Evolutionary conservation across 441 rosid species (phyloP).

Genomic region (Jatropha podagrica): DNA sequence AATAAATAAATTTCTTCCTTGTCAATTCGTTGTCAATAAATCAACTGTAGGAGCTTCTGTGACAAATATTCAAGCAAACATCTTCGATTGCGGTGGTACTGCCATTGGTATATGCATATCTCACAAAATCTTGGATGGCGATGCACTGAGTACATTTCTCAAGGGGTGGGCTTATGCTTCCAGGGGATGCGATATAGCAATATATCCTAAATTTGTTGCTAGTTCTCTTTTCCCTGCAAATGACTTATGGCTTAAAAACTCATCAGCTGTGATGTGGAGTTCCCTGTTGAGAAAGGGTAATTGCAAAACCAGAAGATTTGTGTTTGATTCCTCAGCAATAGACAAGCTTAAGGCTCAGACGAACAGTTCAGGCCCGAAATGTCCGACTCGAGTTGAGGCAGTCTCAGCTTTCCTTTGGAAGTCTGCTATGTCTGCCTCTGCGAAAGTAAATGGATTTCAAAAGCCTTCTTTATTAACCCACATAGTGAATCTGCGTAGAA

Average conservation of each 20-base stretch:
- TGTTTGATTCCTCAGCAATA: slow-evolving; percentile 37
- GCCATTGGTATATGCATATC: slow-evolving; percentile 48
- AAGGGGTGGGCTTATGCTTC: slow-evolving; percentile 41
- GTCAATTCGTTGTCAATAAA: neutral
- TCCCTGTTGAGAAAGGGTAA: slow-evolving; percentile 28
- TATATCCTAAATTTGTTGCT: slow-evolving; percentile 33
- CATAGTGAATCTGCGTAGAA: slow-evolving; percentile 36
- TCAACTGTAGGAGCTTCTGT: slow-evolving; percentile 3
- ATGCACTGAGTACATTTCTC: slow-evolving; percentile 43
- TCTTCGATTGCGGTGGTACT: slow-evolving; percentile 50
- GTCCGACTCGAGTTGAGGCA: slow-evolving; percentile 34
- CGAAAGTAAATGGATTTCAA: slow-evolving; percentile 12
- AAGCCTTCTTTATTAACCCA: slow-evolving; percentile 28
- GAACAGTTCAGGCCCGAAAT: slow-evolving; percentile 14
- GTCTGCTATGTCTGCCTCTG: slow-evolving; percentile 19
- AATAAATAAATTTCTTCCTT: slow-evolving; percentile 25
- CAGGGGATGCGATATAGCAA: slow-evolving; percentile 17
- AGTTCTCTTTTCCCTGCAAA: slow-evolving; percentile 40
- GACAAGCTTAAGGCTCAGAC: slow-evolving; percentile 32
- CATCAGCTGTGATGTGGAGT: neutral
- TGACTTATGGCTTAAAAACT: slow-evolving; percentile 39
- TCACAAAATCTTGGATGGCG: slow-evolving; percentile 56
- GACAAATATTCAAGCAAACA: slow-evolving; percentile 41
- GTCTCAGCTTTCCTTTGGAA: slow-evolving; percentile 43
- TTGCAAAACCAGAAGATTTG: slow-evolving; percentile 43